Evolutionary conservation across 2,329 filamentous ascomycete species (phyloP).

Genomic region (Verticillium albo-atrum): DNA sequence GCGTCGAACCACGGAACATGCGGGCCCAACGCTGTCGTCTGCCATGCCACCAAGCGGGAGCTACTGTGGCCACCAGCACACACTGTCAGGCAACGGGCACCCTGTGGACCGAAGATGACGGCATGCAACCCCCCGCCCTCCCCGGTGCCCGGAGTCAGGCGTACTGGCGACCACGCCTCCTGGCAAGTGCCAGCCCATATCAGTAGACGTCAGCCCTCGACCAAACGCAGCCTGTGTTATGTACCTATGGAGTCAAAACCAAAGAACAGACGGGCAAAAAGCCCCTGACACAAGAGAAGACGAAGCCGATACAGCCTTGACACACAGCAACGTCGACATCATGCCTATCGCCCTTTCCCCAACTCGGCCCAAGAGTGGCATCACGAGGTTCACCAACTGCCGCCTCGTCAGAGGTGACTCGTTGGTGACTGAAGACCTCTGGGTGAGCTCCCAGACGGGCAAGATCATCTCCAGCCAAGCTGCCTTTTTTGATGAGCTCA

Average conservation of each 20-base stretch:
- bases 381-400: conserved; percentile 90
- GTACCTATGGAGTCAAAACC: conserved; percentile 9
- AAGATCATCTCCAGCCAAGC: conserved; percentile 72
- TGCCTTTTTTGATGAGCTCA: conserved; percentile 63
- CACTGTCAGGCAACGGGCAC: neutral
- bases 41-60: neutral
- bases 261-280: conserved; percentile 1
- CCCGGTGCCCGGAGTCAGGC: neutral
- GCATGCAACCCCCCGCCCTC: neutral
- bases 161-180: neutral
- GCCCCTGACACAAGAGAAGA: conserved; percentile 2
- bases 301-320: conserved; percentile 8
- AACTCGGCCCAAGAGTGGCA: conserved; percentile 39
- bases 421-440: conserved; percentile 76
- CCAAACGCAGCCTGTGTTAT: neutral
- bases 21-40: neutral
- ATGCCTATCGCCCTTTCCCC: conserved; percentile 45
- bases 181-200: neutral
- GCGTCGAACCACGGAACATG: neutral
- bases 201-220: neutral
- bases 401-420: conserved; percentile 64
- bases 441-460: conserved; percentile 77
- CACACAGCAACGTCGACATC: conserved; percentile 17
- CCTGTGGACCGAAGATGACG: neutral
- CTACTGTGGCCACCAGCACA: neutral